Conservation (phyloP, 2,329 filamentous ascomycete genomes). For the Claviceps cyperi region DNA sequence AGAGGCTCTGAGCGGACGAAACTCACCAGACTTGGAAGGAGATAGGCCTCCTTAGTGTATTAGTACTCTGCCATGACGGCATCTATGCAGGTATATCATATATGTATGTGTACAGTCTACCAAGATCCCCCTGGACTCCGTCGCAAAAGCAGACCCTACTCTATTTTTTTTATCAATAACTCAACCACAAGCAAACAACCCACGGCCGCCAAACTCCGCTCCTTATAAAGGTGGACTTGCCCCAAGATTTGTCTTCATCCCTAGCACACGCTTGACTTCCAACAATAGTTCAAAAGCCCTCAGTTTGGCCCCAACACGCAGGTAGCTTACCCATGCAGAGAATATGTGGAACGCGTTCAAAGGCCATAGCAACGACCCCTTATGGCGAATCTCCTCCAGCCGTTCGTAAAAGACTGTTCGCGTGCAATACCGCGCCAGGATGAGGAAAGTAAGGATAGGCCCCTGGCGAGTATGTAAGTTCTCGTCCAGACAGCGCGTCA, state of each 20-base stretch:
- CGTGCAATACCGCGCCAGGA: constrained; percentile 53
- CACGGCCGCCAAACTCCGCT: background rate
- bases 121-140: background rate
- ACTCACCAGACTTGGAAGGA: too few relatives aligned
- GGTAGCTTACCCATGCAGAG: constrained; percentile 41
- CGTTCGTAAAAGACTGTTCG: constrained; percentile 52
- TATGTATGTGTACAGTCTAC: background rate
- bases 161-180: background rate
- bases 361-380: constrained; percentile 44
- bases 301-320: constrained; percentile 48
- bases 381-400: constrained; percentile 38
- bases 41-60: too few relatives aligned
- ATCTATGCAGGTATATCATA: background rate
- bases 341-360: constrained; percentile 39
- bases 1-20: too few relatives aligned
- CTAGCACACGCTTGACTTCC: constrained; percentile 33
- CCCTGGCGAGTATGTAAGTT: constrained; percentile 62
- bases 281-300: constrained; percentile 50
- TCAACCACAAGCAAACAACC: background rate
- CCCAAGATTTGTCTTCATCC: constrained; percentile 17
- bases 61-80: background rate
- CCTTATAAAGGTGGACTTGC: constrained; percentile 10
- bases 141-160: background rate
- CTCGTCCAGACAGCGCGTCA: constrained; percentile 88
- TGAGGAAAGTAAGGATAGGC: constrained; percentile 50